These are phyloP conservation scores for Cryptomeria japonica DNA, from an alignment of 75 land plant genomes.

Conservation along the genomic window DNA sequence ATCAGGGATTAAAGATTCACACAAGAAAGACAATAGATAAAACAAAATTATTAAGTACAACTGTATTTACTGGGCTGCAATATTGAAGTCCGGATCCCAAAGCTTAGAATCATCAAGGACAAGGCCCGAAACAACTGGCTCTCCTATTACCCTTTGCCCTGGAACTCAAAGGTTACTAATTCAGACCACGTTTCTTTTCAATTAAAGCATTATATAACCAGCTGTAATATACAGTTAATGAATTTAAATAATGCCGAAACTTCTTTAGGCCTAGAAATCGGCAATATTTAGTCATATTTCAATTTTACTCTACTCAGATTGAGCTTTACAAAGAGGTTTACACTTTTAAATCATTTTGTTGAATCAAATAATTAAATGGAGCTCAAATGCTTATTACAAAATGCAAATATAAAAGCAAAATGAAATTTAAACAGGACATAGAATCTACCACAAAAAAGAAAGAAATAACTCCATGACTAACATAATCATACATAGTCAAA, in stretches of 20 bases:
- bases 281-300: not conserved
- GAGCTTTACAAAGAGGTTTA: not conserved
- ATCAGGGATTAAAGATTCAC: not conserved
- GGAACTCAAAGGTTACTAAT: constrained; percentile 12
- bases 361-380: not conserved
- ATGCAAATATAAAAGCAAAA: not conserved
- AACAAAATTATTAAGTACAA: not conserved
- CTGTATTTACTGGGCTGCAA: constrained; percentile 74
- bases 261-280: not conserved
- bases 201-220: not conserved
- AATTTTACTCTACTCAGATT: not conserved
- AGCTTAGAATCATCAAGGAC: constrained; percentile 83
- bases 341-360: not conserved
- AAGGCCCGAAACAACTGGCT: constrained; percentile 88
- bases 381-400: not conserved
- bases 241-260: not conserved
- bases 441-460: not conserved
- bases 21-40: not conserved
- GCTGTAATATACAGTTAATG: not conserved
- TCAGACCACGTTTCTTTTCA: not conserved
- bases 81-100: constrained; percentile 87
- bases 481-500: not conserved
- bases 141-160: constrained; percentile 99
- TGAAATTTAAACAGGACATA: not conserved
- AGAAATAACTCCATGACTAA: not conserved